Evolutionary conservation across 257 asterid genomes (phyloP), one percentile per base, ranked within the genome.

Genomic region (Osmanthus fragrans): DNA sequence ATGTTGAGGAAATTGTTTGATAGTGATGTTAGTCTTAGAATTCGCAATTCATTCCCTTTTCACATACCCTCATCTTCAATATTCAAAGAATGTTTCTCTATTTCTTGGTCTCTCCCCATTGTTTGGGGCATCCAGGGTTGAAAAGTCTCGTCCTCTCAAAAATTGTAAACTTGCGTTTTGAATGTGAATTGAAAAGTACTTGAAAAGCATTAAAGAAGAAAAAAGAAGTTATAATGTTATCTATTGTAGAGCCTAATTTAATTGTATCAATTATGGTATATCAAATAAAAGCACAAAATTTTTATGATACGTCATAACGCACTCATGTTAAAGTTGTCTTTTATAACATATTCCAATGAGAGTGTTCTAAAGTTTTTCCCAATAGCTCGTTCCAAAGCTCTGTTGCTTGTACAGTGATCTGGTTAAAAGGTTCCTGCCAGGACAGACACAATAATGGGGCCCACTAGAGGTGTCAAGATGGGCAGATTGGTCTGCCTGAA

Each of bases 1-100:
- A 37, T 79, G 66, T 34, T 30, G 27, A 78, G 49, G 37, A 74
- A 29, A 36, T 32, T 40, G 60, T 11, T 73, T 83, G 85, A 80
- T 67, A 74, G 82, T 29, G 75, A 80, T 77, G 77, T 56, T 72
- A 18, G 27, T 16, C 58, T 30, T 15, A 60, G 6, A 37, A 39
- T 37, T 32, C 7, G 11, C 70, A 37, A 33, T 72, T 40, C 27
- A 74, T 71, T 2, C 42, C 13, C 40, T 18, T 73, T 73, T 77
- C 77, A 77, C 73, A 42, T 13, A 0, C 13, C 36, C 58, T 25
- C 27, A 25, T 54, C 58, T 7, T 42, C 19, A 4, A 36, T 66
- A 67, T 5, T 12, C 23, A 73, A 73, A 54, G 3, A 34, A 34
- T 34, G 5, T 12, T 9, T n/a, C n/a, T 23, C 39, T 11, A 58